These are phyloP conservation scores for Fonsecaea monophora DNA, from an alignment of 2,329 filamentous ascomycete species.

Conservation along the genomic window DNA sequence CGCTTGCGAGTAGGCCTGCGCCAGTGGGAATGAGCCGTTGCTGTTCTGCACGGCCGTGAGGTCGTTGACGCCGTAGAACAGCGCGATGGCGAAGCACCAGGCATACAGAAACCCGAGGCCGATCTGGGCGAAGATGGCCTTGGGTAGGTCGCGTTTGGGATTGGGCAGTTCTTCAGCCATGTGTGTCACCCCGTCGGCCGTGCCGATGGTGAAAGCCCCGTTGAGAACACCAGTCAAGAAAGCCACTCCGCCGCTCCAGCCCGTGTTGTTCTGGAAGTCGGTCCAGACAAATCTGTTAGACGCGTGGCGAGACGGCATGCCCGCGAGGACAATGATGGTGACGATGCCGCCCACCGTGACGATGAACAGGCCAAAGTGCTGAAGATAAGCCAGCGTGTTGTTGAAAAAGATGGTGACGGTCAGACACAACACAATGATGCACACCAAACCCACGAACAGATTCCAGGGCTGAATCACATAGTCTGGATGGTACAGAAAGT, in stretches of 20 bases:
- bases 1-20: slow-evolving; percentile 68
- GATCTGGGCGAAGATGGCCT: slow-evolving; percentile 20
- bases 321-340: slow-evolving; percentile 52
- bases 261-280: slow-evolving; percentile 59
- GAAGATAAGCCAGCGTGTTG: slow-evolving; percentile 12
- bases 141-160: slow-evolving; percentile 61
- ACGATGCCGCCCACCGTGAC: slow-evolving; percentile 54
- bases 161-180: slow-evolving; percentile 72
- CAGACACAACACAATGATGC: slow-evolving; percentile 54
- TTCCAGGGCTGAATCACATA: slow-evolving; percentile 45
- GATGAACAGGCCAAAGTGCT: slow-evolving; percentile 55
- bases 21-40: slow-evolving; percentile 66
- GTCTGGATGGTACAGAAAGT: slow-evolving; percentile 60
- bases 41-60: slow-evolving; percentile 48
- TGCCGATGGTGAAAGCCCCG: slow-evolving; percentile 71
- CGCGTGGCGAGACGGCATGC: slow-evolving; percentile 48
- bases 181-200: slow-evolving; percentile 67
- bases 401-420: slow-evolving; percentile 53
- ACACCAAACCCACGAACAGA: slow-evolving; percentile 60
- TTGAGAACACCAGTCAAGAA: slow-evolving; percentile 73
- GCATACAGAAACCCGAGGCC: slow-evolving; percentile 48
- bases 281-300: slow-evolving; percentile 62
- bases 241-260: slow-evolving; percentile 60
- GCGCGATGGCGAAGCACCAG: slow-evolving; percentile 54
- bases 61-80: slow-evolving; percentile 59